Evolutionary conservation across 768 basidiomycete species (phyloP), one percentile per base, ranked within the genome.

Genomic region (Glaciozyma martinii): DNA sequence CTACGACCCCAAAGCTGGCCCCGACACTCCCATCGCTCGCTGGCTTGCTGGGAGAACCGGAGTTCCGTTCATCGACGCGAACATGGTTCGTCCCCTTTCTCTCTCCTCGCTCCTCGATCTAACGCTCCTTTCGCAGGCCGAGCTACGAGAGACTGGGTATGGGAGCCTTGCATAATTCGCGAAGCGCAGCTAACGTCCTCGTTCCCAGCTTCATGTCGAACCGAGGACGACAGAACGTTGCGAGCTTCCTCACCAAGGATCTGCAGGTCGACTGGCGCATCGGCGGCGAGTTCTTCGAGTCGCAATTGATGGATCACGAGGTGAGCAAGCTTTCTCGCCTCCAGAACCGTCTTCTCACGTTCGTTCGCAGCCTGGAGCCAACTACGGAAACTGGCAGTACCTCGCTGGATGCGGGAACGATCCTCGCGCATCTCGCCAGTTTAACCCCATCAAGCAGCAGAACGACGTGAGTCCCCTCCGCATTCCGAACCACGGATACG

Each of bases 231-330:
- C 80, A 80, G 71, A 80, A 80, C 72, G 78, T 79, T 15, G 80
- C 78, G 7, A 77, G 75, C 56, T 80, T 77, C 74, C 66, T 80
- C 40, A 76, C 77, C 2, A 78, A 77, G 59, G 78, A 80, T 56
- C 68, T 79, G 61, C 75, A 76, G 60, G 73, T 76, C 19, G 80
- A 80, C 67, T 80, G 80, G 80, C 70, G 80, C 5, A 67, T 79
- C 18, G 80, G 79, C 5, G 80, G 79, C n/a, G 80, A 80, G 66
- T 78, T 76, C 71, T 80, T 80, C 66, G 80, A 80, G 65, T 74
- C 72, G 56, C 75, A 77, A 66, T 62, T 80, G 52, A 67, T 78
- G 13, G 78, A 79, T 61, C 66, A 67, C 56, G 76, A 78, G 58
- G 77, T 66, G 15, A 32, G 25, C n/a, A 50, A 21, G 15, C 23